Base-by-base conservation (phyloP, 805 yeast species). In the Lipomyces sp. region DNA sequence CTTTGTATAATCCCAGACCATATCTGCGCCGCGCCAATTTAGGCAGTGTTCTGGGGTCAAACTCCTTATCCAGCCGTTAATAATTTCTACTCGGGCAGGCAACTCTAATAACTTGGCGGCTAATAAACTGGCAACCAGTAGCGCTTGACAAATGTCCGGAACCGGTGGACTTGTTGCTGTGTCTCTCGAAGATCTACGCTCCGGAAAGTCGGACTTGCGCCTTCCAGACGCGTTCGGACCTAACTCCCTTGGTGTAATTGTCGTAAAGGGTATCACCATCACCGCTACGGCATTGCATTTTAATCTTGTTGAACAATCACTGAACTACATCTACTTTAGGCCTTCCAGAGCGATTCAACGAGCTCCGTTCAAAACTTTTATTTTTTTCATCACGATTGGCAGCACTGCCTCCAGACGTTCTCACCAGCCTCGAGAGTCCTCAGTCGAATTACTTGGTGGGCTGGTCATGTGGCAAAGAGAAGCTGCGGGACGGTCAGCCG, bases 381-480 rank as follows among this genome's bases (percentile, higher is more conserved):
- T 61, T 76, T 2, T 70, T 77, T 0, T 47, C 45, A 7, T 61
- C 61, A 2, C 62, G 64, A 8, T 65, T 79, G 32, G 62, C 60
- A 2, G 40, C 35, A 23, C 41, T 45, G 16, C 16, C 37, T 16
- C 32, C 29, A 3, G 35, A 23, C 11, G 19, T 19, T n/a, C 43
- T 48, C 13, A 8, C 23, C 3, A n/a, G 55, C 16, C 66, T 79
- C 46, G 83, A 79, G 57, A 68, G 67, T 22, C 75, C 74, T 16
- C 80, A 77, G 45, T 73, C 79, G 0, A 67, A 64, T 55, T 80
- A 80, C 76, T 65, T 78, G 6, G 75, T 77, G 1, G 85, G 84
- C 1, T 80, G 84, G 84, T 79, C 83, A 7, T 63, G 78, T 22
- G 84, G 84, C 0, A 75, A 73, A 45, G 84, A 80, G 57, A 71